These are phyloP conservation scores for Leccinum obscurum DNA, from an alignment of 768 basidiomycete species.

Conservation along the genomic window DNA sequence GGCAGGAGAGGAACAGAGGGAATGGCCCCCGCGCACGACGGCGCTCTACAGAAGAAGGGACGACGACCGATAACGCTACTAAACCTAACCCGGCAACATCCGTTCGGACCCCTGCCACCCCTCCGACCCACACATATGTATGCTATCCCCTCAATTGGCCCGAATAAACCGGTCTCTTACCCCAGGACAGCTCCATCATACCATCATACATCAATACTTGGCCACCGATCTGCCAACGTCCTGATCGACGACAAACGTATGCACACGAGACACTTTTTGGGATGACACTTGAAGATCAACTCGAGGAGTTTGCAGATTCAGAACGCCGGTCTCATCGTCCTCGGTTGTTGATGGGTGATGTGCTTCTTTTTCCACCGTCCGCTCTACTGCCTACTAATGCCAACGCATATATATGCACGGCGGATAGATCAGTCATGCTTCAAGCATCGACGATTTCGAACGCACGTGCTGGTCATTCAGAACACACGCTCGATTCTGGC, in stretches of 20 bases:
- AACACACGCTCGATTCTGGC: conserved; percentile 20
- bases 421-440: background rate
- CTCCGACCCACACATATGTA: too few relatives aligned
- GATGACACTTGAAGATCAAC: background rate
- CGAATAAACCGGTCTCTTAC: background rate
- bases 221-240: background rate
- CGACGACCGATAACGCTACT: too few relatives aligned
- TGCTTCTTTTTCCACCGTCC: background rate
- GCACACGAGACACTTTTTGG: background rate
- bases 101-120: too few relatives aligned
- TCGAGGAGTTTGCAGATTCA: background rate
- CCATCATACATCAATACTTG: too few relatives aligned
- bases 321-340: background rate
- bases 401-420: background rate
- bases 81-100: too few relatives aligned
- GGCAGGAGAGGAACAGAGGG: too few relatives aligned
- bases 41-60: too few relatives aligned
- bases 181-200: background rate
- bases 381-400: background rate
- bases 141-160: background rate
- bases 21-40: too few relatives aligned
- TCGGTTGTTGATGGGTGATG: background rate
- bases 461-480: conserved; percentile 5
- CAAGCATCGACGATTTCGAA: background rate
- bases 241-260: background rate